A percentile compares a stretch with the other conserved stretches of the same genome.
Evolutionary conservation across 345 rosid species (phyloP).

Genomic region (Salix exigua): DNA sequence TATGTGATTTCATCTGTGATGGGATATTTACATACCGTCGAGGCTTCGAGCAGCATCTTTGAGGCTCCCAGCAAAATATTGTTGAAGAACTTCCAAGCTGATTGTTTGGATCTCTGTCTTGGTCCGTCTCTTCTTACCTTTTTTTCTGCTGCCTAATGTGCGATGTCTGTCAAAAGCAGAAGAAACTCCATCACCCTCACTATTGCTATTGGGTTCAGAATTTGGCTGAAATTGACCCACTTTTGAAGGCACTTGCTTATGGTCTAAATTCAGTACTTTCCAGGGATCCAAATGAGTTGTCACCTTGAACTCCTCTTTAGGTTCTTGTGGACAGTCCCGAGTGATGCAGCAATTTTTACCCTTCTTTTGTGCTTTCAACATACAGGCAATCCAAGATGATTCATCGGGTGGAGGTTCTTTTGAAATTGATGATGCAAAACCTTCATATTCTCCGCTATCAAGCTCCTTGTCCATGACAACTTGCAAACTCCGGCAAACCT

Average conservation of each 20-base stretch:
- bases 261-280: conserved; percentile 20
- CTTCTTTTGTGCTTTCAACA: conserved; percentile 51
- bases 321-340: conserved; percentile 52
- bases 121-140: conserved; percentile 59
- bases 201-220: conserved; percentile 29
- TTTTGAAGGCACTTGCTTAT: conserved; percentile 33
- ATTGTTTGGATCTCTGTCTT: conserved; percentile 73
- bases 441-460: conserved; percentile 32
- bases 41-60: conserved; percentile 91
- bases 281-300: conserved; percentile 35
- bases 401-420: conserved; percentile 40
- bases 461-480: conserved; percentile 43
- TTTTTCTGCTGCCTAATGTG: conserved; percentile 39
- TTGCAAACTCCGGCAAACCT: conserved; percentile 42
- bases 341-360: conserved; percentile 53
- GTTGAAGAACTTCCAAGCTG: conserved; percentile 78
- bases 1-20: conserved; percentile 13
- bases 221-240: conserved; percentile 31
- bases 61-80: conserved; percentile 90
- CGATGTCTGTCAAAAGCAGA: conserved; percentile 24
- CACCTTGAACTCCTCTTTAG: conserved; percentile 55
- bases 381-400: conserved; percentile 49
- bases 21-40: conserved; percentile 59
- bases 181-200: conserved; percentile 28
- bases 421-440: conserved; percentile 26